phyloP scores from a whole-genome alignment of 495 filamentous ascomycete genomes.

The Cudoniella acicularis region DNA sequence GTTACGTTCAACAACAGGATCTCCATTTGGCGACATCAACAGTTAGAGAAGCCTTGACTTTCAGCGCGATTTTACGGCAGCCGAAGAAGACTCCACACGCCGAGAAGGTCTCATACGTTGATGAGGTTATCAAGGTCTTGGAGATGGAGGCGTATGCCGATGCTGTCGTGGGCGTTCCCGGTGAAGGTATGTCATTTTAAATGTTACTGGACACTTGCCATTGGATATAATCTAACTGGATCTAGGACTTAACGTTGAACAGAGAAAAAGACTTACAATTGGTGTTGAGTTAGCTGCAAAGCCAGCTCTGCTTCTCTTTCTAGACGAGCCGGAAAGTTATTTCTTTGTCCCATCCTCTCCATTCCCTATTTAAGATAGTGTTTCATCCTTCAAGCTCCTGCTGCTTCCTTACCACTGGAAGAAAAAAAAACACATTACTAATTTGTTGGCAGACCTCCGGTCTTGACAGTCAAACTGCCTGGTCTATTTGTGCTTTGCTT shows the following conservation, averaged over 20 bases:
- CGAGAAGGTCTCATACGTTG: conserved; percentile 83
- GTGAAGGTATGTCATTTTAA: conserved; percentile 48
- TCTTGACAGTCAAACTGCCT: conserved; percentile 65
- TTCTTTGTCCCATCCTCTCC: too few species aligned
- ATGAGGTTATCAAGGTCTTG: conserved; percentile 85
- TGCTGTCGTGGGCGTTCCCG: conserved; percentile 81
- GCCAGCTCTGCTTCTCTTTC: conserved; percentile 79
- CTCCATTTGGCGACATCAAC: conserved; percentile 83
- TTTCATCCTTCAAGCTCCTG: too few species aligned
- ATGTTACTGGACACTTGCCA: background rate
- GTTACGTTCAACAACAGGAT: conserved; percentile 95
- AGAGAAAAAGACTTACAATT: conserved; percentile 83
- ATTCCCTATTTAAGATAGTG: too few species aligned
- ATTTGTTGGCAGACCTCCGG: too few species aligned
- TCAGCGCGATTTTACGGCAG: conserved; percentile 83
- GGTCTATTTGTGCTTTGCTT: conserved; percentile 75
- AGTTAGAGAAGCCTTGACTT: conserved; percentile 78
- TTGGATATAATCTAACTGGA: background rate
- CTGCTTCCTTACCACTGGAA: too few species aligned
- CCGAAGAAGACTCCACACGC: conserved; percentile 60
- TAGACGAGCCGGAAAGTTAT: conserved; percentile 93
- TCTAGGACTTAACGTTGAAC: conserved; percentile 81
- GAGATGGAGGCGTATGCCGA: conserved; percentile 91
- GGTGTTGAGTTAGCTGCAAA: conserved; percentile 90
- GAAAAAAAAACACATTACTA: too few species aligned